phyloP scores from a whole-genome alignment of 306 rosid genomes.

The Corylus avellana region DNA sequence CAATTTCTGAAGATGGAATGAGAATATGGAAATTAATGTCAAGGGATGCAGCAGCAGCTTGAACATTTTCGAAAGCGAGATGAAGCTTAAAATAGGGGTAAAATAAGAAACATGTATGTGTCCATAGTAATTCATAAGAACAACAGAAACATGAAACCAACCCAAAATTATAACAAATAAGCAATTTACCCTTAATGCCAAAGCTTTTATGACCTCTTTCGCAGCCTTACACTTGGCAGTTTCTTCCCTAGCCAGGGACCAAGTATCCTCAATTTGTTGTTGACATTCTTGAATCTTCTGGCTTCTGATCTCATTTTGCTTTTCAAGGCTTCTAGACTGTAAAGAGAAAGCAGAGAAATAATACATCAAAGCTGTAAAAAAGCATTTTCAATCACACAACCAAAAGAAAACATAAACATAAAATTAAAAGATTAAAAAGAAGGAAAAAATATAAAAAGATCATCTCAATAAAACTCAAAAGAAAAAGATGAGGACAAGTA shows the following conservation, averaged over 20 bases:
- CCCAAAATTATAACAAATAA: constrained; percentile 5
- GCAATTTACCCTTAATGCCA: constrained; percentile 62
- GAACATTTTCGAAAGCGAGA: neutral
- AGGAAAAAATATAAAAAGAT: neutral
- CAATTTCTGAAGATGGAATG: constrained; percentile 1
- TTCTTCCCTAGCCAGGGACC: constrained; percentile 69
- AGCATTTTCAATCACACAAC: neutral
- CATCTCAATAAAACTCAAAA: neutral
- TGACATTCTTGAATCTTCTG: constrained; percentile 57
- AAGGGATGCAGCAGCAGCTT: neutral
- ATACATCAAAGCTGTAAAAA: neutral
- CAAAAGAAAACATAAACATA: constrained; percentile 6
- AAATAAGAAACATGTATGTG: neutral
- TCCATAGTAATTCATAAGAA: neutral
- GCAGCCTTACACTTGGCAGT: constrained; percentile 73
- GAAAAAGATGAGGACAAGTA: neutral
- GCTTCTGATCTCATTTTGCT: constrained; percentile 51
- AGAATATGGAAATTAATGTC: neutral
- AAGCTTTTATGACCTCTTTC: constrained; percentile 69
- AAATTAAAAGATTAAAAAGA: neutral
- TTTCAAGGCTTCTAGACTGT: constrained; percentile 65
- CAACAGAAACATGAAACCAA: neutral
- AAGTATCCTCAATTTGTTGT: constrained; percentile 57
- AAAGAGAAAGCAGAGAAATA: constrained; percentile 19
- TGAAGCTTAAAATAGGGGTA: neutral